Evolutionary conservation across 495 filamentous ascomycete genomes (phyloP), one percentile per base, ranked within the genome.

Genomic region (Evansstolkia leycettana): DNA sequence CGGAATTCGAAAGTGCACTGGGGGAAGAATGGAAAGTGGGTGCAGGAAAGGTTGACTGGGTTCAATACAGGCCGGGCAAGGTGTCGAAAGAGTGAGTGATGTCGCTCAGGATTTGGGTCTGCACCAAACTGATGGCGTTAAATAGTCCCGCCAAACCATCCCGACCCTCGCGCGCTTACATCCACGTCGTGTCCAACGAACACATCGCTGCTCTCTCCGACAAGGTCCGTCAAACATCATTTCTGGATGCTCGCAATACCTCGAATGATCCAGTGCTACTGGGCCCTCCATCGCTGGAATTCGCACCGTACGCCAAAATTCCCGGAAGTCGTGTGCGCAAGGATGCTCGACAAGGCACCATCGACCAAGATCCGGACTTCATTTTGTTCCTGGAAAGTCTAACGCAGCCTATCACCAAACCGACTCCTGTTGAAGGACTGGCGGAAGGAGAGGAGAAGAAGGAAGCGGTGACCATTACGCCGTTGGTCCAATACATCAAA

Each of bases 281-380:
- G 17, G 79, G 77, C 0, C 82, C 80, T 11, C 87, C 87, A 0
- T 64, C 69, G 7, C 61, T 94, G 10, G 88, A 95, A 48, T 81
- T 84, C 48, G 74, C 90, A 16, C 73, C 81, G 2, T 90, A 86
- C 55, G 80, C 82, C 33, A 82, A 84, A 43, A 70, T 80, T 0
- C 85, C 92, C 11, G 81, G 78, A 40, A 78, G 70, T 46, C 65
- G 67, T 25, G 52, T 60, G 14, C 77, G 84, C 15, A 72, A 73
- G 31, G 90, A 98, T 66, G 73, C 73, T 39, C 78, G 89, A 2
- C 84, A 93, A 52, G 90, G 92, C 28, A 92, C 84, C 4, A 95
- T 98, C 39, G 90, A 98, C 45, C 85, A 89, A 47, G 90, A 98
- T 52, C 75, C 80, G 0, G 90, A 96, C 38, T 96, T 96, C 43